phyloP scores from a whole-genome alignment of 305 asterid genomes.

The Solanum hybrid region DNA sequence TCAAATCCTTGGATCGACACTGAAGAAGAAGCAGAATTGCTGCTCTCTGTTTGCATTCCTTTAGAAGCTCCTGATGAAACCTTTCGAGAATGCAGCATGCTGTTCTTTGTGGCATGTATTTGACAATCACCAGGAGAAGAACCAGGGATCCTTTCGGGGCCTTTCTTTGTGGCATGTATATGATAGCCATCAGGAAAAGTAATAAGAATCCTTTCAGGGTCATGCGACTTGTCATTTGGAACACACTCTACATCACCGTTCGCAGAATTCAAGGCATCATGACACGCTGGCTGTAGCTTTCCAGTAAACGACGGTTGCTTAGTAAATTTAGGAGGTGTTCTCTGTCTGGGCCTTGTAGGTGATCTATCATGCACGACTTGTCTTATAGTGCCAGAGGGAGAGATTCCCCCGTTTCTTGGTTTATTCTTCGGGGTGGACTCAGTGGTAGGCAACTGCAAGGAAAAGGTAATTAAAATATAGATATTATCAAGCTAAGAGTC shows the following conservation, averaged over 20 bases:
- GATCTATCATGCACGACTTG: conserved; percentile 46
- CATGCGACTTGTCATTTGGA: conserved; percentile 31
- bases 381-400: conserved; percentile 46
- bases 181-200: conserved; percentile 19
- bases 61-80: conserved; percentile 27
- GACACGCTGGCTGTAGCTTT: conserved; percentile 33
- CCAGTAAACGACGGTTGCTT: conserved; percentile 48
- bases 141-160: conserved; percentile 14
- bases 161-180: conserved; percentile 24
- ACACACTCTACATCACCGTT: conserved; percentile 19
- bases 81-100: conserved; percentile 28
- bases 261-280: conserved; percentile 23
- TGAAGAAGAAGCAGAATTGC: conserved; percentile 71
- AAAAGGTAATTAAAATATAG: conserved; percentile 13
- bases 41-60: conserved; percentile 50
- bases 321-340: conserved; percentile 51
- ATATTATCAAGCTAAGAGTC: not conserved
- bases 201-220: conserved; percentile 23
- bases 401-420: conserved; percentile 57
- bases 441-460: conserved; percentile 41
- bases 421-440: conserved; percentile 64
- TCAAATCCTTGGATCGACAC: conserved; percentile 70
- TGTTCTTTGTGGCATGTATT: conserved; percentile 27
- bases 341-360: conserved; percentile 37
- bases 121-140: conserved; percentile 21